Conservation (phyloP, 768 basidiomycete genomes). For the Asterophora lycoperdoides region DNA sequence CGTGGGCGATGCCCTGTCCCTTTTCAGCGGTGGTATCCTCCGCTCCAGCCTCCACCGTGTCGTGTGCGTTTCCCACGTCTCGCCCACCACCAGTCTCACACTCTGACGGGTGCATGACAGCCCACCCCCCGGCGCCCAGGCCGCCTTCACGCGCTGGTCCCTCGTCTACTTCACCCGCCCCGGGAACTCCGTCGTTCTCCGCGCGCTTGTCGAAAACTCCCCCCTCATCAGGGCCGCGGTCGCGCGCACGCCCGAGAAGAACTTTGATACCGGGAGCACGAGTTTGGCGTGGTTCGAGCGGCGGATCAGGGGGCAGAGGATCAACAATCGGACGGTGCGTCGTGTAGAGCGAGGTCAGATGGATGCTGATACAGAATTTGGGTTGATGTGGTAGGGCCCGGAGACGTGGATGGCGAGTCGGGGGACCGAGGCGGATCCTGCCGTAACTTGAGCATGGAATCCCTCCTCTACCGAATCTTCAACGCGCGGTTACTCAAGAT, state of each 20-base stretch:
- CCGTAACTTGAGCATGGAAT: background rate
- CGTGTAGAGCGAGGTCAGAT: too few species aligned
- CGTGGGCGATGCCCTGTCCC: conserved; percentile 28
- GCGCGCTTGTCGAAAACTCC: conserved; percentile 50
- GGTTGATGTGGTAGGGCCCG: conserved; percentile 29
- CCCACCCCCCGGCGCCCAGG: conserved; percentile 57
- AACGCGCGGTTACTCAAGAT: too few species aligned
- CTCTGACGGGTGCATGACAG: conserved; percentile 23
- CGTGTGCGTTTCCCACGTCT: conserved; percentile 1
- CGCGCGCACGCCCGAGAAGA: conserved; percentile 32
- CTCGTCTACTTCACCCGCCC: conserved; percentile 68
- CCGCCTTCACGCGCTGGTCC: conserved; percentile 54
- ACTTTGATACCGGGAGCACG: conserved; percentile 33
- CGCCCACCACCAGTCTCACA: too few species aligned
- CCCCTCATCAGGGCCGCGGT: conserved; percentile 43
- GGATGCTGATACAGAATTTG: background rate
- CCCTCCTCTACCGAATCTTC: too few species aligned
- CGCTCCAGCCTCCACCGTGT: conserved; percentile 20
- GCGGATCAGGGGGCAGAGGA: conserved; percentile 40
- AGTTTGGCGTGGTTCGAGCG: conserved; percentile 37
- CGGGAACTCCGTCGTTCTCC: conserved; percentile 46
- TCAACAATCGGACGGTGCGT: conserved; percentile 39
- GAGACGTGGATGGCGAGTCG: conserved; percentile 46
- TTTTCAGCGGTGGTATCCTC: conserved; percentile 22
- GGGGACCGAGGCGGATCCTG: conserved; percentile 32